Evolutionary conservation across 371 early-diverging fungal genomes (phyloP), one percentile per base, ranked within the genome.

Genomic region (Coemansia sp.): DNA sequence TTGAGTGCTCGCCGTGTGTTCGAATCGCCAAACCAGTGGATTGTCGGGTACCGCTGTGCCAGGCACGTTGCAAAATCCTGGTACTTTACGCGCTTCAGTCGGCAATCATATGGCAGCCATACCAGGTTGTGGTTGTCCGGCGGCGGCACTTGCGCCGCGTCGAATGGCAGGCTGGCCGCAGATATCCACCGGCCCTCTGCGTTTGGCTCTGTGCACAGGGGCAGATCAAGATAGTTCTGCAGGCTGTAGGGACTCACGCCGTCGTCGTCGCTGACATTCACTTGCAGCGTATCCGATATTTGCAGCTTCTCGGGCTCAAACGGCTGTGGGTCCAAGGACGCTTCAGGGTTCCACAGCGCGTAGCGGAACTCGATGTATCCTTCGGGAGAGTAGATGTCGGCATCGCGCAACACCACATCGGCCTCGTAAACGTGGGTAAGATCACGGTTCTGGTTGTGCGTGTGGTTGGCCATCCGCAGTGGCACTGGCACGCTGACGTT

Each of bases 1-100:
- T 84, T 84, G 33, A 83, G 50, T 5, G 82, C 65, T 10, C 84
- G 74, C 11, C 84, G 80, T n/a, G 62, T 77, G 52, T 84, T 83
- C 1, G 84, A 84, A 57, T 84, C 84, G 16, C 84, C 84, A 56
- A 69, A 84, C 31, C 80, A 65, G 55, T 82, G 78, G 11, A 83
- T 58, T 4, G 50, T 41, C 6, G 80, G 64, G 42, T 81, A 80
- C 40, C 72, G 65, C 4, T 61, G 52, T 5, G 68, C 52, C 6
- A 79, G 59, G 55, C 84, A 84, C 5, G 62, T 55, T 11, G 69
- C 72, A 58, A 82, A 81, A 3, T 77, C 69, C 26, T 64, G 61
- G 54, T 84, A 81, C 12, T 68, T 60, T 5, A 80, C 57, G 33
- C 60, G 77, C n/a, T 79, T 79, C 30, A 79, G 70, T 4, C 80